Base-by-base conservation (phyloP, 805 yeast species). In the Lipomyces spencermartinsiae region DNA sequence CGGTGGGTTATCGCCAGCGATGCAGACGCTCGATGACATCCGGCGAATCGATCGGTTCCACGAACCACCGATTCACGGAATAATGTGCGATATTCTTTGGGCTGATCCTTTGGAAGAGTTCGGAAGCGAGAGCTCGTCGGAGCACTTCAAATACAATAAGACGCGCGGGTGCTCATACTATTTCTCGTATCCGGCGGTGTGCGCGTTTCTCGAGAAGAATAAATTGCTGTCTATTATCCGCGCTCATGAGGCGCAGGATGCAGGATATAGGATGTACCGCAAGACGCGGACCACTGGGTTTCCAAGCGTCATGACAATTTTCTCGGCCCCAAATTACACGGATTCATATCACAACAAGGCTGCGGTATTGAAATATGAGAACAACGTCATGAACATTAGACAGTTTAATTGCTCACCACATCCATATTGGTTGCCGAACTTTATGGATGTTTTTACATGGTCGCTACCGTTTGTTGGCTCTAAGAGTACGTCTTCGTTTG, bases 361-460 rank as follows among this genome's bases (percentile, higher is more conserved):
- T 0, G 98, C 98, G 0, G 92, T 94, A 19, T 83, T 94, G 73
- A 93, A 92, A 79, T 94, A 93, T 79, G 97, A 92, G 74, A 86
- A 91, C 77, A 89, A 93, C 73, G 95, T 93, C 29, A 90, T 94
- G 95, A 95, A 94, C 79, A 94, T 94, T 66, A 86, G 98, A 66
- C 98, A 94, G 80, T 94, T 95, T 83, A 93, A 93, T 79, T 81
- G 89, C 75, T 88, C 93, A 35, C 97, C 97, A 4, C 98, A 94
- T 79, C 99, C 99, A 0, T 94, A 95, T 80, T 93, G 97, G 92
- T 83, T 95, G 73, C 98, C 98, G 7, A 93, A 93, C 78, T 92
- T 93, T 75, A 92, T 93, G 97, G 98, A 95, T 78, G 97, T 94
- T 6, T 94, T 94, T 79, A 90, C 97, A 10, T 95, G 98, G 98